Conservation (phyloP, 495 filamentous ascomycete genomes). For the Clavariopsis aquatica region DNA sequence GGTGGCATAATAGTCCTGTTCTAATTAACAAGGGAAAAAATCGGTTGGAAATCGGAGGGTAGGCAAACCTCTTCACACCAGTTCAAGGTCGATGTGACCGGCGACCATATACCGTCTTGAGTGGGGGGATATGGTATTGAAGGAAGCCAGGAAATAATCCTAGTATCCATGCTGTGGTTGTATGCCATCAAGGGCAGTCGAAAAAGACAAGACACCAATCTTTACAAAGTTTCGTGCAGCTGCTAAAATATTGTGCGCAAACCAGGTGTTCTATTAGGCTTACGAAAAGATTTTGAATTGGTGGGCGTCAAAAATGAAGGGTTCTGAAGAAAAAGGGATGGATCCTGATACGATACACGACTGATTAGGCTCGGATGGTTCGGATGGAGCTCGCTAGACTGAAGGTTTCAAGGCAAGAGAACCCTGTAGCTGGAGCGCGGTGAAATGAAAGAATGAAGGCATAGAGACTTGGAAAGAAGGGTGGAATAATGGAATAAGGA, state of each 20-base stretch:
- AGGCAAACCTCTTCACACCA: slow-evolving; percentile 83
- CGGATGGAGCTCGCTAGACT: slow-evolving; percentile 5
- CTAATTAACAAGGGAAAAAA: neutral
- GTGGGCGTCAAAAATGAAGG: neutral
- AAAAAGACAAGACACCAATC: neutral
- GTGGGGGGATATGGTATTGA: slow-evolving; percentile 71
- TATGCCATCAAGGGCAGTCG: neutral
- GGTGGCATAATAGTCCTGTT: slow-evolving; percentile 49
- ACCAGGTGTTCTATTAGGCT: no score
- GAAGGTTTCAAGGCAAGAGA: neutral
- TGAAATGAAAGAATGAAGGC: neutral
- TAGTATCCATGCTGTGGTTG: slow-evolving; percentile 36
- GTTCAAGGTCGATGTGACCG: slow-evolving; percentile 85
- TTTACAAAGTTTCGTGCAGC: neutral
- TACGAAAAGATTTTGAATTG: no score
- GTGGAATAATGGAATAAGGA: neutral
- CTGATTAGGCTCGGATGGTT: neutral
- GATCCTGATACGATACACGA: neutral
- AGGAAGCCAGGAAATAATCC: slow-evolving; percentile 49
- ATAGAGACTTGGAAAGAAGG: neutral
- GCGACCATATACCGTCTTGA: slow-evolving; percentile 73
- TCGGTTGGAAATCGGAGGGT: neutral
- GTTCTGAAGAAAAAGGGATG: neutral
- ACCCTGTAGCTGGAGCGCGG: neutral
- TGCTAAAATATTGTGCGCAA: neutral